phyloP scores from a whole-genome alignment of 2,329 filamentous ascomycete genomes.

The Colletotrichum phormii region DNA sequence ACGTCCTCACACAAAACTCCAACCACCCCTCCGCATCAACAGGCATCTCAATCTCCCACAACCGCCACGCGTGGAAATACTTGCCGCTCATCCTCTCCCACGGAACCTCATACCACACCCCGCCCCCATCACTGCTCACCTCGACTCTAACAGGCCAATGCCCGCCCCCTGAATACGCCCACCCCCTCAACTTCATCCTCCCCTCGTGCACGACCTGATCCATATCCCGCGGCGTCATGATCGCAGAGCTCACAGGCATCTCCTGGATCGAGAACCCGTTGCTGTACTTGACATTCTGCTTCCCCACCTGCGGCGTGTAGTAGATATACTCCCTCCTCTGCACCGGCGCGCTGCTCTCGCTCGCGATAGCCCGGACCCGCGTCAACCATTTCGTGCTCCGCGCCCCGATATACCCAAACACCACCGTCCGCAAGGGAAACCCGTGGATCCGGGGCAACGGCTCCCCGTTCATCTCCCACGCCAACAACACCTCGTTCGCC shows the following conservation, averaged over 20 bases:
- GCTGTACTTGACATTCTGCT: slow-evolving; percentile 71
- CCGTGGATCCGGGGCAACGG: slow-evolving; percentile 74
- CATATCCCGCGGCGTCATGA: slow-evolving; percentile 71
- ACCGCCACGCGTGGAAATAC: slow-evolving; percentile 72
- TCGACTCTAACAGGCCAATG: slow-evolving; percentile 73
- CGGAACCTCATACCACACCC: slow-evolving; percentile 73
- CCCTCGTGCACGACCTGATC: slow-evolving; percentile 71
- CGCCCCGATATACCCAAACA: slow-evolving; percentile 76
- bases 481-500: slow-evolving; percentile 72
- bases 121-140: slow-evolving; percentile 71
- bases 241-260: slow-evolving; percentile 76
- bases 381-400: slow-evolving; percentile 74
- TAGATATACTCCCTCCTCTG: slow-evolving; percentile 76
- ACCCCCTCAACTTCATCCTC: slow-evolving; percentile 64
- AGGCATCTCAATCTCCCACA: slow-evolving; percentile 72
- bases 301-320: slow-evolving; percentile 75
- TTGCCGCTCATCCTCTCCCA: slow-evolving; percentile 70
- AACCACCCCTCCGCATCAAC: slow-evolving; percentile 72
- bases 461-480: slow-evolving; percentile 79
- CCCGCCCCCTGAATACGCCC: slow-evolving; percentile 69
- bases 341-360: slow-evolving; percentile 68
- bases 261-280: slow-evolving; percentile 77
- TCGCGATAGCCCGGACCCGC: slow-evolving; percentile 68
- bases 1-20: slow-evolving; percentile 68
- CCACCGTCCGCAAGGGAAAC: slow-evolving; percentile 70